phyloP scores from a whole-genome alignment of 2,329 filamentous ascomycete species.

The Furcasterigmium sp. region DNA sequence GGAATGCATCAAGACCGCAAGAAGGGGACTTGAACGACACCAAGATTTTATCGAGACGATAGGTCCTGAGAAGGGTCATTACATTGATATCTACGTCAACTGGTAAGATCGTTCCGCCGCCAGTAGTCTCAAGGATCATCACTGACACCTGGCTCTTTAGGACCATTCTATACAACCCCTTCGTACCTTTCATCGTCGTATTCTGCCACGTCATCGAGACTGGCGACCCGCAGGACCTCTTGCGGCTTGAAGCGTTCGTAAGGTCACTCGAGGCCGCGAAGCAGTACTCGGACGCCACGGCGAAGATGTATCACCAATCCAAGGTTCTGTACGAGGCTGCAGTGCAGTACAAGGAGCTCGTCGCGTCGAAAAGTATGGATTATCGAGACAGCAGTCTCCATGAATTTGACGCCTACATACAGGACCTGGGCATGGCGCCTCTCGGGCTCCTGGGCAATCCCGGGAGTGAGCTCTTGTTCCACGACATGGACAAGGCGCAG shows the following conservation, averaged over 20 bases:
- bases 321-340: background rate
- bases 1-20: slow-evolving; percentile 16
- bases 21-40: slow-evolving; percentile 13
- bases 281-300: background rate
- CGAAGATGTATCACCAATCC: background rate
- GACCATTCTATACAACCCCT: slow-evolving; percentile 15
- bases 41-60: slow-evolving; percentile 9
- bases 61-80: background rate
- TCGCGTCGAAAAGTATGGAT: background rate
- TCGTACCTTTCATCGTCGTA: slow-evolving; percentile 19
- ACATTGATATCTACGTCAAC: slow-evolving; percentile 1
- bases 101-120: background rate
- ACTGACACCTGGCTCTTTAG: slow-evolving; percentile 3
- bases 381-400: background rate
- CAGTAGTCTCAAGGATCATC: background rate
- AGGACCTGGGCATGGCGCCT: background rate
- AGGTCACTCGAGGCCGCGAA: slow-evolving; percentile 8
- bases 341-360: background rate
- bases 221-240: slow-evolving; percentile 33
- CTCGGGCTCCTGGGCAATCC: background rate
- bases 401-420: background rate
- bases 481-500: background rate
- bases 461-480: background rate
- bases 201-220: slow-evolving; percentile 26
- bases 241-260: slow-evolving; percentile 13